Evolutionary conservation across 352 stramenopile genomes (phyloP).

Genomic region (Pythium biforme): DNA sequence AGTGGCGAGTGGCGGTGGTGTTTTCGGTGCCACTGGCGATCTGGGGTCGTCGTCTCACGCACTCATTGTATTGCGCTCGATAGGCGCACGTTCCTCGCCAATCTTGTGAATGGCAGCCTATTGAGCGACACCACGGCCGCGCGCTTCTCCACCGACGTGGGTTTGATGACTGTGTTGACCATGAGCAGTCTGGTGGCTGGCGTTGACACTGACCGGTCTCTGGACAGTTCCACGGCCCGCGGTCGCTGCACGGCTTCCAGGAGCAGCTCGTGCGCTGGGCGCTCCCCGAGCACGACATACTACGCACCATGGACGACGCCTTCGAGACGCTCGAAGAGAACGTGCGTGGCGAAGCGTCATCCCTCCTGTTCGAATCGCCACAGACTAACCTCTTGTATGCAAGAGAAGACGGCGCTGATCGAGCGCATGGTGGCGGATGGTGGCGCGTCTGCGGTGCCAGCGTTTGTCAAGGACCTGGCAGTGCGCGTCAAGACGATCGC

Average conservation of each 20-base stretch:
- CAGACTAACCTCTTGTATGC: background rate
- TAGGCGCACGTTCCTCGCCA: slow-evolving; percentile 9
- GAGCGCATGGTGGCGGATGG: slow-evolving; percentile 9
- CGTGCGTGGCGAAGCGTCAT: too few species aligned
- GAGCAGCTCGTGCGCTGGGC: slow-evolving; percentile 17
- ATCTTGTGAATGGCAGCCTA: background rate
- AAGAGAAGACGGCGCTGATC: background rate
- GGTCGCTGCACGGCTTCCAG: slow-evolving; percentile 15
- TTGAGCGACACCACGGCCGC: background rate
- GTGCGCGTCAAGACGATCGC: background rate
- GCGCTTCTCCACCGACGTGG: slow-evolving; percentile 20
- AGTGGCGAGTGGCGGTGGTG: slow-evolving; percentile 12
- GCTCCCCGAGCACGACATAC: background rate
- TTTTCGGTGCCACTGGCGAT: too few species aligned
- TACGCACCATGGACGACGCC: background rate
- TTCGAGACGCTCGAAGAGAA: slow-evolving; percentile 9
- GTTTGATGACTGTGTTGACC: too few species aligned
- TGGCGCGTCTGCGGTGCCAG: background rate
- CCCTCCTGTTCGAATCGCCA: background rate
- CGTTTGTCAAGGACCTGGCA: background rate
- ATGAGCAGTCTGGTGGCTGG: background rate
- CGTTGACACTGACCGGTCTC: background rate
- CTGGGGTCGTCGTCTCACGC: too few species aligned
- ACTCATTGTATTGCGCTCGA: background rate
- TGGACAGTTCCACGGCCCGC: background rate